phyloP scores from a whole-genome alignment of 345 rosid species.

The Abelmoschus esculentus region DNA sequence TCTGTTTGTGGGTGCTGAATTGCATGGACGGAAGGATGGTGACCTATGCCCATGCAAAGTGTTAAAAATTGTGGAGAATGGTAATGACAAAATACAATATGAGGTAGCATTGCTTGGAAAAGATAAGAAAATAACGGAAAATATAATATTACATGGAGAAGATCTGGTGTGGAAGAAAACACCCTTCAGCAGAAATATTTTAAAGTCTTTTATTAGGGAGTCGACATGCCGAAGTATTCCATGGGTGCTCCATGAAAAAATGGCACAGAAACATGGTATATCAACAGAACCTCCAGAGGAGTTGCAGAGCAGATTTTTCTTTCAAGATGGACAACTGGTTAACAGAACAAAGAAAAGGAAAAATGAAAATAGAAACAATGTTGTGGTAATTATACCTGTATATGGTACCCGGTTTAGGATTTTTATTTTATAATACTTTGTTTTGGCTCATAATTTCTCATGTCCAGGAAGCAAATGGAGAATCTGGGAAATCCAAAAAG shows the following conservation, averaged over 20 bases:
- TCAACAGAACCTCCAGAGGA: slow-evolving; percentile 62
- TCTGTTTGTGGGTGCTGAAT: slow-evolving; percentile 56
- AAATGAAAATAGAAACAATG: slow-evolving; percentile 27
- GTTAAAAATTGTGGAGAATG: slow-evolving; percentile 36
- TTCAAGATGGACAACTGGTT: slow-evolving; percentile 58
- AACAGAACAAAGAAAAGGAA: slow-evolving; percentile 41
- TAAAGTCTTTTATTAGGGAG: slow-evolving; percentile 86
- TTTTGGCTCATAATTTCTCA: slow-evolving; percentile 15
- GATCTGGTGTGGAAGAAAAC: slow-evolving; percentile 66
- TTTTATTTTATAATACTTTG: neutral
- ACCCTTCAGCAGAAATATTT: slow-evolving; percentile 65
- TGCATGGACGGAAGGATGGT: slow-evolving; percentile 53
- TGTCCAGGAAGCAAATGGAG: slow-evolving; percentile 44
- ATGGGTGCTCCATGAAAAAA: slow-evolving; percentile 72
- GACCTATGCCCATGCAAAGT: slow-evolving; percentile 57
- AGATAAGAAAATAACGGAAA: slow-evolving; percentile 43
- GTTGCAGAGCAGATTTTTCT: slow-evolving; percentile 39
- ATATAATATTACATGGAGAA: slow-evolving; percentile 39
- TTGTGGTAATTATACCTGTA: slow-evolving; percentile 17
- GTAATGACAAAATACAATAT: slow-evolving; percentile 33
- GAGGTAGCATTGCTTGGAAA: slow-evolving; percentile 69
- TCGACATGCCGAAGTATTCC: slow-evolving; percentile 78
- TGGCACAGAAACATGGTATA: slow-evolving; percentile 59
- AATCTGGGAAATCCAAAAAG: slow-evolving; percentile 45
- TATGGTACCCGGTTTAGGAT: neutral